Conservation (phyloP, 768 basidiomycete genomes). For the Amanita phalloides region DNA sequence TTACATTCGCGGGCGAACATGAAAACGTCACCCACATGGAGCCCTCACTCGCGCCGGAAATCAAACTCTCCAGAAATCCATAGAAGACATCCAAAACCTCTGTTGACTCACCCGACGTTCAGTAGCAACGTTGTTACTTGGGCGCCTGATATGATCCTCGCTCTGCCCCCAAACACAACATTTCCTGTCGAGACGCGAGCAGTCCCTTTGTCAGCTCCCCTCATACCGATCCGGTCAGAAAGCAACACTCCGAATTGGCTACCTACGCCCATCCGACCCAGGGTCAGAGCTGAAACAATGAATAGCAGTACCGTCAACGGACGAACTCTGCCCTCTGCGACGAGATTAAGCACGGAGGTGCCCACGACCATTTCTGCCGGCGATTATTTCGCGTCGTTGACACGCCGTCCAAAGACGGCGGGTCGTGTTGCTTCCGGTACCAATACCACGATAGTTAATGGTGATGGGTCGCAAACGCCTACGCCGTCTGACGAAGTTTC, state of each 20-base stretch:
- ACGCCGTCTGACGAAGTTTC: not conserved
- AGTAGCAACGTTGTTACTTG: constrained; percentile 39
- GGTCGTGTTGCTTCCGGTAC: not conserved
- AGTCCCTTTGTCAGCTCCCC: constrained; percentile 48
- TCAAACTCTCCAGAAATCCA: constrained; percentile 17
- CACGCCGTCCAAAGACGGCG: constrained; percentile 20
- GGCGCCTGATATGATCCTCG: constrained; percentile 59
- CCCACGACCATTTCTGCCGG: not conserved
- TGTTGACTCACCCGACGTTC: constrained; percentile 10
- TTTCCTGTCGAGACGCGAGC: constrained; percentile 24
- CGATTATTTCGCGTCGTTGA: constrained; percentile 45
- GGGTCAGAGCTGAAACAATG: not conserved
- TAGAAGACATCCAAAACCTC: constrained; percentile 8
- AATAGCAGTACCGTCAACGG: not conserved
- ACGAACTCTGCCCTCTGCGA: not conserved
- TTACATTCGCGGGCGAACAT: constrained; percentile 11
- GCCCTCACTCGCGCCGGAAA: constrained; percentile 8
- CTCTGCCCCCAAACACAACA: constrained; percentile 39
- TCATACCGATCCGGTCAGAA: constrained; percentile 36
- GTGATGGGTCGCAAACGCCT: not conserved
- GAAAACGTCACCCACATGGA: not conserved
- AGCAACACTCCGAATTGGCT: not conserved
- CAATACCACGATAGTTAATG: constrained; percentile 6
- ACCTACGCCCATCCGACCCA: not conserved
- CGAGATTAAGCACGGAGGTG: not conserved